Evolutionary conservation across 2,329 filamentous ascomycete genomes (phyloP).

Genomic region (Rhinocladiella similis): DNA sequence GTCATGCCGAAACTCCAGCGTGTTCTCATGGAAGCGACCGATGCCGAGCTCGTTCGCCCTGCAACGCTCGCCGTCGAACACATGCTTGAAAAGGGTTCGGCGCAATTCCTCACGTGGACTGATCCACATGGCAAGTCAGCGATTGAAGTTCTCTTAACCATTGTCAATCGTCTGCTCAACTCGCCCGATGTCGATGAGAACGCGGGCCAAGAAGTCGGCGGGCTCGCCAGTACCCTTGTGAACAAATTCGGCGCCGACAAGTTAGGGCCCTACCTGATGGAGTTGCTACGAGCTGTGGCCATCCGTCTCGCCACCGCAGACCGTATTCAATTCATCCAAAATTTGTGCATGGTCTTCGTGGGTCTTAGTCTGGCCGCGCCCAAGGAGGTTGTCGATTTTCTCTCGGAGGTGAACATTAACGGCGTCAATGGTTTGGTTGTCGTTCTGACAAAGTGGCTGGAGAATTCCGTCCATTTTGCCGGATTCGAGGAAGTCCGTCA

Average conservation of each 20-base stretch:
- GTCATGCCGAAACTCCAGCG: constrained; percentile 84
- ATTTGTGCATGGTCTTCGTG: constrained; percentile 91
- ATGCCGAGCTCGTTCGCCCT: constrained; percentile 84
- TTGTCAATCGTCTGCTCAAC: constrained; percentile 81
- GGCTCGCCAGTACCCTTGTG: constrained; percentile 88
- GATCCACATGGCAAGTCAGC: constrained; percentile 78
- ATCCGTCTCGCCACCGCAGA: constrained; percentile 78
- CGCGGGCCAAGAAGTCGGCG: constrained; percentile 92
- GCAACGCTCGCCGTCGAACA: constrained; percentile 85
- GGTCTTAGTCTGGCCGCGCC: constrained; percentile 82
- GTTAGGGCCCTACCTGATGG: constrained; percentile 84
- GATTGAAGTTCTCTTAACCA: constrained; percentile 82
- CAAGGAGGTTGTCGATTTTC: constrained; percentile 86
- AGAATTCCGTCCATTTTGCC: constrained; percentile 96
- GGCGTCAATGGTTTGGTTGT: constrained; percentile 78
- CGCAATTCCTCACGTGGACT: constrained; percentile 85
- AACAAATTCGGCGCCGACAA: constrained; percentile 92
- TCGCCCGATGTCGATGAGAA: constrained; percentile 85
- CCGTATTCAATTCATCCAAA: constrained; percentile 90
- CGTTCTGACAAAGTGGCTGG: constrained; percentile 91
- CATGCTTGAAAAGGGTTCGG: constrained; percentile 84
- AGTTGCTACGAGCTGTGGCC: constrained; percentile 86
- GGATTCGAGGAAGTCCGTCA: constrained; percentile 96
- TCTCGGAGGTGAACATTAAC: constrained; percentile 78
- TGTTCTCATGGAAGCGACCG: constrained; percentile 77